These are phyloP conservation scores for Gracilaria domingensis DNA, from an alignment of 23 red algal species.

Conservation along the genomic window DNA sequence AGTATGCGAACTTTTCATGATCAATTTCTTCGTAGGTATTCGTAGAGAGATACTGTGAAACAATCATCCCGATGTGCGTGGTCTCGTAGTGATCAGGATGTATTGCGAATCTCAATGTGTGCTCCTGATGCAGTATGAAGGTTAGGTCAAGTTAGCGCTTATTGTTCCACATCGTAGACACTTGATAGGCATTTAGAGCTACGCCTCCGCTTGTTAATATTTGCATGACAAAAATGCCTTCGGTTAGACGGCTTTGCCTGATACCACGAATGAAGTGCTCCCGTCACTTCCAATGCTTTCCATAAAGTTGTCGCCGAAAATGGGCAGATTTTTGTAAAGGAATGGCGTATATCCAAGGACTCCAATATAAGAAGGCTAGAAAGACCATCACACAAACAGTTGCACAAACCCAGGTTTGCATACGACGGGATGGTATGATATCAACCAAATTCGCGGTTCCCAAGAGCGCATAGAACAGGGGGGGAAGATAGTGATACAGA, in stretches of 20 bases:
- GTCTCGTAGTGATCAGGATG: background rate
- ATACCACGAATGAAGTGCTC: background rate
- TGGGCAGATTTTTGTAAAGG: conserved; percentile 27
- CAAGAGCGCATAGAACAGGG: conserved; percentile 84
- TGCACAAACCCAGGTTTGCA: conserved; percentile 18
- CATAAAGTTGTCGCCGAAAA: conserved; percentile 39
- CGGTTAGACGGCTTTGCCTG: no score
- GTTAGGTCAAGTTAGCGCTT: background rate
- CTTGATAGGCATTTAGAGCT: background rate
- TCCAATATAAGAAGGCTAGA: conserved; percentile 70
- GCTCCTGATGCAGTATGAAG: background rate
- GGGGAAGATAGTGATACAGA: conserved; percentile 98
- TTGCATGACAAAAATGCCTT: background rate
- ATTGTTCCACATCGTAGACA: background rate
- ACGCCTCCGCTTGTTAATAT: background rate
- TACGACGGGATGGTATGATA: conserved; percentile 31
- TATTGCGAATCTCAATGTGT: background rate
- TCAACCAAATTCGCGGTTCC: conserved; percentile 72
- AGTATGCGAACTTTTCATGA: conserved; percentile 73
- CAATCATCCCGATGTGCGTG: background rate
- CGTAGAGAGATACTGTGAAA: background rate
- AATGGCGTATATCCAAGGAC: conserved; percentile 79
- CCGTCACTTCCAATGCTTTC: conserved; percentile 43
- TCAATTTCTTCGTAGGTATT: conserved; percentile 77
- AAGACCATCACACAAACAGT: conserved; percentile 7